Base-by-base conservation (phyloP, 2,329 filamentous ascomycete genomes). In the Clarireedia monteithiana region DNA sequence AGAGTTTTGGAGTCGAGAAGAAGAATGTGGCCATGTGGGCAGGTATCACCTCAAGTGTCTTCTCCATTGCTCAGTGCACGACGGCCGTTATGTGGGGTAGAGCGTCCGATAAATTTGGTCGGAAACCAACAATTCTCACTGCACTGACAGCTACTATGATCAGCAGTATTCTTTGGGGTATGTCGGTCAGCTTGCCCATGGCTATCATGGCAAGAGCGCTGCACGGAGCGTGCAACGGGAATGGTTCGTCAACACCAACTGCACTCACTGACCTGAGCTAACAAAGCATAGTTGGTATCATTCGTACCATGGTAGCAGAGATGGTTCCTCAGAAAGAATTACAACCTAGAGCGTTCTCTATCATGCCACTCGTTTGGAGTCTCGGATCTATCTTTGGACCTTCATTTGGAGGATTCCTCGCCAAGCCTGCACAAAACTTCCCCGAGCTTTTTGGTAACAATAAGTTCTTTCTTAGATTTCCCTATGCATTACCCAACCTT, bases 281-380 rank as follows among this genome's bases (percentile, higher is more conserved):
- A 70, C 49, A 39, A 2, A 9, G 17, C 15, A 12, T 17, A 84
- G 86, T 92, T n/a, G 88, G 94, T 1, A 96, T 96, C 59, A 86
- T 96, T 60, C 77, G 91, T 62, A 95, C 90, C 15, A 90, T 94
- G 74, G 91, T 96, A 2, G 92, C 92, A 0, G 92, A 96, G 70
- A 84, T 96, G 79, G 91, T 96, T 1, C 88, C 90, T 0, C 84
- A 94, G 69, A 90, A 81, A 69, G 87, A 91, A 67, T 76, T 96
- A 6, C 92, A 96, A 67, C 91, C 92, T 0, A 78, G 84, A 52
- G 94, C 94, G 0, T 97, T 97, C 70, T 91, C 86, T 61, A 77
- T 97, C 47, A 96, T 97, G 91, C 92, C 92, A 4, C 73, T 97
- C 15, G 88, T 87, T 48, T 97, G 90, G 87, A 91, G 85, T 10